Evolutionary conservation across 306 rosid species (phyloP).

Genomic region (Boehmeria nivea): DNA sequence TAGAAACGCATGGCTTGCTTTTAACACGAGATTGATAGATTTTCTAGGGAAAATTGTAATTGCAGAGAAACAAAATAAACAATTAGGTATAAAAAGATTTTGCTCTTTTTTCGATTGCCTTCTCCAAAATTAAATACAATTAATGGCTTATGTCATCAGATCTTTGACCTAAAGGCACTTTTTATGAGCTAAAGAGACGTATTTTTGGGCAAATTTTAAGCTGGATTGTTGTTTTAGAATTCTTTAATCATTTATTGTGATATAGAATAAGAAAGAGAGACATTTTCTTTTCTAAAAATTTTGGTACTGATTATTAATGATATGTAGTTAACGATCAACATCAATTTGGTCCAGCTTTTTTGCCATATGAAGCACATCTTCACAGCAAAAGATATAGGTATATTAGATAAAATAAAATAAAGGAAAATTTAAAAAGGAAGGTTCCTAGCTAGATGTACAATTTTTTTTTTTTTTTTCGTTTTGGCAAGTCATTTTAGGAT

Average conservation of each 20-base stretch:
- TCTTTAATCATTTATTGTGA: neutral
- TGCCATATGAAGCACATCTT: neutral
- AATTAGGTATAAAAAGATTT: neutral
- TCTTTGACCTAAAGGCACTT: neutral
- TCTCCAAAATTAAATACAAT: slow-evolving; percentile 4
- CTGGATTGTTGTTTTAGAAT: neutral
- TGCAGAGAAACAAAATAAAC: too few species aligned
- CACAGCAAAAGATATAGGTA: too few species aligned
- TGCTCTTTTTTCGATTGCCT: neutral
- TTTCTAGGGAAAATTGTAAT: neutral
- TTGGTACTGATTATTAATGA: neutral
- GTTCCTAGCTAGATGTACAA: neutral
- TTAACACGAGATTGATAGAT: too few species aligned
- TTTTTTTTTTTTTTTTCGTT: neutral
- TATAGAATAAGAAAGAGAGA: neutral
- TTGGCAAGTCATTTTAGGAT: too few species aligned
- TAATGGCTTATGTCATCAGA: slow-evolving; percentile 11
- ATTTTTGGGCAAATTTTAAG: neutral
- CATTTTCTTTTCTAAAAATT: neutral
- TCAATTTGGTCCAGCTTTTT: slow-evolving; percentile 16
- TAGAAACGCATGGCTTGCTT: too few species aligned
- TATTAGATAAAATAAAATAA: slow-evolving; percentile 8
- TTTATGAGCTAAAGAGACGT: slow-evolving; percentile 1
- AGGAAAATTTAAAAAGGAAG: slow-evolving; percentile 5
- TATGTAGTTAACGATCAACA: slow-evolving; percentile 18